Base-by-base conservation (phyloP, 2,329 filamentous ascomycete species). In the Mycosphaerelloides madeirae region DNA sequence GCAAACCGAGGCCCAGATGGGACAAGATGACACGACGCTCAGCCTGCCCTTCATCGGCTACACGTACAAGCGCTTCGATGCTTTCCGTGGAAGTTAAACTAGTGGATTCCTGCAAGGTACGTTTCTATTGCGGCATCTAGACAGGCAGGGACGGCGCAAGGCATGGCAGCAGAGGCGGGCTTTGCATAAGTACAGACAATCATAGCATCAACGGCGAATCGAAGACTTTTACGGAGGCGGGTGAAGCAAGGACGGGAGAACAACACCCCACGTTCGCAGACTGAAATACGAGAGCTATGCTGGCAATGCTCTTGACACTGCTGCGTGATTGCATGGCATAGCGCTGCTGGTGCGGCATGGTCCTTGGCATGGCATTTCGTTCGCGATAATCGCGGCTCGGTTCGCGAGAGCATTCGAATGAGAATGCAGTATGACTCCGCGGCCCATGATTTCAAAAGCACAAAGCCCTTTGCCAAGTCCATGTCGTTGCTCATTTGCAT, bases 61-160 rank as follows among this genome's bases (percentile, higher is more conserved):
- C 69, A 95, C 93, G 7, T 98, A 96, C 76, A 98, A 97, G 80
- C 87, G 93, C 50, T 98, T 98, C 69, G 82, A 83, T 67, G 81
- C 78, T 44, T 82, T 83, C 70, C 59, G 70, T 40, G 63, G 62
- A 28, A 62, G 49, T 38, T 65, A 54, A 58, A 46, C 22, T 25
- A 5, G 22, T 25, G 6, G 22, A 5, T 9, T 25, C 9, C 9
- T 9, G 22, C 9, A 6, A 25, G 5, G 22, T 9, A 25, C 9
- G 22, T 25, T 25, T 25, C 22, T 25, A 25, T 9, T 25, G 22
- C 22, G n/a, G n/a, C n/a, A n/a, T n/a, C 22, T 25, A 25, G 5
- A 25, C 6, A 25, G 25, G n/a, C n/a, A n/a, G n/a, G n/a, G n/a
- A n/a, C n/a, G 19, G 31, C 20, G 34, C 19, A 25, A 25, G 22